Evolutionary conservation across 495 filamentous ascomycete genomes (phyloP), one percentile per base, ranked within the genome.

Genomic region (Penicillium steckii): DNA sequence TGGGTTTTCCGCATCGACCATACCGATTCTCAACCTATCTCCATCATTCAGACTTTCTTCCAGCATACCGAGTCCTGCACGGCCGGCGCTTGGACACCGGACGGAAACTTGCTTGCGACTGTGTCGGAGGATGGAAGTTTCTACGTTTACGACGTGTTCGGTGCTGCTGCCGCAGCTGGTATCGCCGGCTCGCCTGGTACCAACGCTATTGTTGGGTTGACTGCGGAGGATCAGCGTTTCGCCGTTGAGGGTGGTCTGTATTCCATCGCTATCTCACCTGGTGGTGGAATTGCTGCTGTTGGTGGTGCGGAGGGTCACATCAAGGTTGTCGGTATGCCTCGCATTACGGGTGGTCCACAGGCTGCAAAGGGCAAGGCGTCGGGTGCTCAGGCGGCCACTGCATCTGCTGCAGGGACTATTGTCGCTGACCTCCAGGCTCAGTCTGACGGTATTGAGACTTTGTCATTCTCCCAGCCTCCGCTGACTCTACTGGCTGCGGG

Each of bases 71-170:
- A 67, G 8, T 74, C 89, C 9, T 94, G 88, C 64, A 96, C 94
- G 2, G 94, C 95, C 3, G 94, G 95, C 45, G 77, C 88, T 2
- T 99, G 94, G 93, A 86, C 87, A 3, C 79, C 89, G 10, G 91
- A 95, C 68, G 94, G 94, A 48, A 88, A 85, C 15, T 74, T 97
- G 22, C 84, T 99, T 1, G 92, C 88, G 1, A 96, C 92, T 0
- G 93, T 97, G 5, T 83, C 83, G 27, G 93, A 97, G 64, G 94
- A 97, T 63, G 81, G 84, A 21, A 90, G 84, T 55, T 82, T 99
- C 57, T 91, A 91, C 69, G 91, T 96, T 32, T 96, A 89, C 80
- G 94, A 97, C 68, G 87, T 91, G 9, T 96, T 90, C 70, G 90
- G 91, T 25, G 84, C 83, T 32, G 91, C 89, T 0, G 86, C 87